Evolutionary conservation across 805 yeast genomes (phyloP), one percentile per base, ranked within the genome.

Genomic region (Candida piceae): DNA sequence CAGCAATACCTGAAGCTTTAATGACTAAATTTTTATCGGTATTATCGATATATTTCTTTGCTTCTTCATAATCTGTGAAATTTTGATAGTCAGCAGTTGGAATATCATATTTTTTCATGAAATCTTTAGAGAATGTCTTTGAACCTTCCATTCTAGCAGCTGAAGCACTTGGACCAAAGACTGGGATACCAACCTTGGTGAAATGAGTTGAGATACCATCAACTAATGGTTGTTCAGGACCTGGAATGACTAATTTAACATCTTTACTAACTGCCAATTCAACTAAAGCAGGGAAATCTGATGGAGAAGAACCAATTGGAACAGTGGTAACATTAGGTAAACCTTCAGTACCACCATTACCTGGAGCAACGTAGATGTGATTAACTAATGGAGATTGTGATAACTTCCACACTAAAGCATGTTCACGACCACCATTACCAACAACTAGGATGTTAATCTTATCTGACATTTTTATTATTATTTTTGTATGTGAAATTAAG

Each of bases 391-490:
- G 64, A 24, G 96, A 86, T 63, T 88, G 90, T 21, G 83, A 66
- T 46, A 93, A 72, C 57, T 83, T 85, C 96, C 96, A 89, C 12
- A 86, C 84, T 43, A 93, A 72, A 36, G 97, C 97, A 61, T 93
- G 97, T 65, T 93, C 99, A 70, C 99, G 88, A 50, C 98, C 99
- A 60, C 99, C 99, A 66, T 84, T 87, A 55, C 99, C 99, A 50
- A 93, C 74, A 47, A 93, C 80, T 44, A 93, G 78, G 49, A 93
- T 64, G 60, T 84, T 86, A 30, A 52, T 46, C 35, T 53, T 54
- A 13, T 46, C 46, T 29, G 46, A 34, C 23, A 21, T 27, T n/a
- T n/a, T n/a, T n/a, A n/a, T n/a, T n/a, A n/a, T n/a, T n/a, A n/a
- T n/a, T n/a, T n/a, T n/a, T n/a, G n/a, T n/a, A n/a, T n/a, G n/a